These are phyloP conservation scores for Trichophyton mentagrophytes DNA, from an alignment of 2,329 filamentous ascomycete species.

Conservation along the genomic window DNA sequence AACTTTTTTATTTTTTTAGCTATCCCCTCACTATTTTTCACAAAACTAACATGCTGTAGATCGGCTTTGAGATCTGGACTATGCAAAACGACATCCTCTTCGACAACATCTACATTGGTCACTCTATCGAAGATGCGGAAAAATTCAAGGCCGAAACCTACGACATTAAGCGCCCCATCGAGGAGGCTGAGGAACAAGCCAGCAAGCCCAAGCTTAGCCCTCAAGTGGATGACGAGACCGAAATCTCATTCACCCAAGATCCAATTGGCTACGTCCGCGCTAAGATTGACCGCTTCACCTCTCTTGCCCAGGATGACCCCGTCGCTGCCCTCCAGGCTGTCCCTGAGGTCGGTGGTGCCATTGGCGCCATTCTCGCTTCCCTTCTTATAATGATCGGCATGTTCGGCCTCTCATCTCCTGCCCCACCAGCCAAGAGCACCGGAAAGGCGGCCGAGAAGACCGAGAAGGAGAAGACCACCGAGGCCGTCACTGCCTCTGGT, in stretches of 20 bases:
- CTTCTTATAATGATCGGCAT: conserved; percentile 57
- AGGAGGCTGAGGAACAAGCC: conserved; percentile 67
- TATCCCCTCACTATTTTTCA: background rate
- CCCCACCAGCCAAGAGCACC: conserved; percentile 56
- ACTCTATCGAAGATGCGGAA: conserved; percentile 85
- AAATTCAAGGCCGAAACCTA: conserved; percentile 83
- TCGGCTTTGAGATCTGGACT: conserved; percentile 99
- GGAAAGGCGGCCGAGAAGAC: conserved; percentile 57
- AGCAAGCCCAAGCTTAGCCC: conserved; percentile 57
- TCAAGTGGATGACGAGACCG: conserved; percentile 50
- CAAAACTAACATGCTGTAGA: conserved; percentile 38
- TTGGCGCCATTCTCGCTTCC: conserved; percentile 57
- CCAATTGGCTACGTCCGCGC: conserved; percentile 77
- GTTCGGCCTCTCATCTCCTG: conserved; percentile 49
- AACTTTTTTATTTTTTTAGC: background rate
- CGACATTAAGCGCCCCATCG: conserved; percentile 70
- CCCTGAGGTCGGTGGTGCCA: conserved; percentile 75
- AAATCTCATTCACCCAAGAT: conserved; percentile 80
- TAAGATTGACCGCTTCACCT: conserved; percentile 85
- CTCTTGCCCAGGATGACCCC: conserved; percentile 70
- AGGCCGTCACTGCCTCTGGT: conserved; percentile 42
- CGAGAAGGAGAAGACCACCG: conserved; percentile 34
- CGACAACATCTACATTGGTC: conserved; percentile 99
- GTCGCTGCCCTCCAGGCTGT: conserved; percentile 76
- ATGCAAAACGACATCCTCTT: conserved; percentile 99